Percentiles rank a stretch among this genome's conserved stretches.
These are phyloP conservation scores for Aspergillus amoenus DNA, from an alignment of 2,329 filamentous ascomycete species.

Conservation along the genomic window DNA sequence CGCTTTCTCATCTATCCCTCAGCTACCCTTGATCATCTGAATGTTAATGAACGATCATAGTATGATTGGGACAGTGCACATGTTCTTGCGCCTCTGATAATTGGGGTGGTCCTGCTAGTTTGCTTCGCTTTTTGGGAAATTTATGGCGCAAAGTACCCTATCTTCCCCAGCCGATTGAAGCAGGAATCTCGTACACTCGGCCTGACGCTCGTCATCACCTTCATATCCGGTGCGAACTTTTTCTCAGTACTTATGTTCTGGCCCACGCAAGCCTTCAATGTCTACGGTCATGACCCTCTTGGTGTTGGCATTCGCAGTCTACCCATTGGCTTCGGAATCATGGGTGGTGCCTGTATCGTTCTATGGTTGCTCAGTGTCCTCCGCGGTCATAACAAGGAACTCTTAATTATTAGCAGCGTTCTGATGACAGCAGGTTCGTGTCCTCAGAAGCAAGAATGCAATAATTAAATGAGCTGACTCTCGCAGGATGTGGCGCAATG, in stretches of 20 bases:
- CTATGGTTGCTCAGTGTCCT: conserved; percentile 58
- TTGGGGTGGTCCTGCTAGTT: conserved; percentile 45
- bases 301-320: conserved; percentile 64
- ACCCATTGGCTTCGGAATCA: conserved; percentile 64
- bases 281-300: conserved; percentile 64
- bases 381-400: conserved; percentile 58
- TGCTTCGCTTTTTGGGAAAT: conserved; percentile 49
- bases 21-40: background rate
- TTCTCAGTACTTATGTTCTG: conserved; percentile 59
- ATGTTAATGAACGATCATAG: conserved; percentile 18
- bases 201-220: conserved; percentile 58
- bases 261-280: conserved; percentile 64
- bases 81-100: conserved; percentile 47
- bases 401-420: conserved; percentile 60
- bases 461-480: background rate
- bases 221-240: conserved; percentile 61
- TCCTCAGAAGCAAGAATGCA: background rate
- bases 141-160: conserved; percentile 47
- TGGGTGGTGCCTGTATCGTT: conserved; percentile 60
- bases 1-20: background rate
- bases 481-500: conserved; percentile 53
- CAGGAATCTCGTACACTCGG: conserved; percentile 51
- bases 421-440: conserved; percentile 63
- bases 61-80: conserved; percentile 48
- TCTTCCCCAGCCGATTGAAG: conserved; percentile 46